Evolutionary conservation across 768 basidiomycete species (phyloP).

Genomic region (Serpula lacrymans): DNA sequence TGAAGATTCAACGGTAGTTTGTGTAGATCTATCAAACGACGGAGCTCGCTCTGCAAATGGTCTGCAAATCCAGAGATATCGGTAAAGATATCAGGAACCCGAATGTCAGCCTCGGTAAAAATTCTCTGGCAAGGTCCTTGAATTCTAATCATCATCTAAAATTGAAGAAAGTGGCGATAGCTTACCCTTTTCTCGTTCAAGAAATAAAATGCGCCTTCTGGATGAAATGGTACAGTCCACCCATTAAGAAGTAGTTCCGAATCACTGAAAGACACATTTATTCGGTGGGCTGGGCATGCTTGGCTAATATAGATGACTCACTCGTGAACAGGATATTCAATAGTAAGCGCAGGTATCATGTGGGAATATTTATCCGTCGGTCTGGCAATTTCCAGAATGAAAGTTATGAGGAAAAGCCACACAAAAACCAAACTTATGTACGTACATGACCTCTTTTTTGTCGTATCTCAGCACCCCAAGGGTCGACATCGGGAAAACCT

Average conservation of each 20-base stretch:
- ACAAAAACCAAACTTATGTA: too few relatives aligned
- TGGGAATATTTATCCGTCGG: not conserved
- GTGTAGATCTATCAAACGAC: slow-evolving; percentile 6
- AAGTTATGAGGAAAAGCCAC: not conserved
- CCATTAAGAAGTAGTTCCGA: slow-evolving; percentile 22
- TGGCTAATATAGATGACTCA: slow-evolving; percentile 1
- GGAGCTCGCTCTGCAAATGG: slow-evolving; percentile 17
- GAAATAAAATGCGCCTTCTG: slow-evolving; percentile 63
- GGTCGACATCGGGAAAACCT: slow-evolving; percentile 15
- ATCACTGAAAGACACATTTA: slow-evolving; percentile 7
- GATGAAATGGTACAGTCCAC: slow-evolving; percentile 51
- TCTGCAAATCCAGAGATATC: slow-evolving; percentile 35
- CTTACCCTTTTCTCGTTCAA: slow-evolving; percentile 44
- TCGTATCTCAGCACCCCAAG: slow-evolving; percentile 11
- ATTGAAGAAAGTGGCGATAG: not conserved
- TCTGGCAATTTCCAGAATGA: not conserved
- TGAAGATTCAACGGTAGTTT: slow-evolving; percentile 25
- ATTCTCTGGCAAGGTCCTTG: slow-evolving; percentile 35
- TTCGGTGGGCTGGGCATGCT: not conserved
- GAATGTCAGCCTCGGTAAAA: slow-evolving; percentile 54
- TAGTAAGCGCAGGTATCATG: not conserved
- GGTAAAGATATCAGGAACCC: slow-evolving; percentile 26
- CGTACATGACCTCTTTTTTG: not conserved
- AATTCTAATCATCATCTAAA: not conserved
- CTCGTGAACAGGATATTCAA: slow-evolving; percentile 1